Evolutionary conservation across 2,329 filamentous ascomycete species (phyloP), one percentile per base, ranked within the genome.

Genomic region (Tolypocladium ophioglossoides): DNA sequence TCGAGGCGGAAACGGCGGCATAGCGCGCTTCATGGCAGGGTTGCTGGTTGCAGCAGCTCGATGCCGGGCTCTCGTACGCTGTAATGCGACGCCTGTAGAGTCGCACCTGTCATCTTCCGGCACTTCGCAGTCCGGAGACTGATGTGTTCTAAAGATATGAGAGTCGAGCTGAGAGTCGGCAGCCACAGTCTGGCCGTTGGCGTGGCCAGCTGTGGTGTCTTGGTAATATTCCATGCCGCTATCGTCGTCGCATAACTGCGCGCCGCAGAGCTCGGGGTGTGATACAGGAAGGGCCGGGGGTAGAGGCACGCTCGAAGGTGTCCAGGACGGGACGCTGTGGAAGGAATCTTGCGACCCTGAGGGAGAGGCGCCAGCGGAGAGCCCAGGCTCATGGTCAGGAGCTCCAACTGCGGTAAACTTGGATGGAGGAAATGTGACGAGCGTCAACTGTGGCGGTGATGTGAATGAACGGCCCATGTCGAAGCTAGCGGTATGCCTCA

Each of bases 321-420:
- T 71, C 77, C 77, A 79, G 10, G 78, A 78, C 56, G 78, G 71
- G 6, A 74, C 70, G 54, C 74, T 79, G 61, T 79, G 77, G 57
- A 83, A 81, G 1, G 80, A 82, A 52, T 80, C 78, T 18, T 74
- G 66, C 16, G 53, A 35, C 30, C 44, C 40, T 6, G 52, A 49
- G n/a, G 54, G 74, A 73, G 10, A 72, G 69, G 37, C 20, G 30
- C 14, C 52, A 7, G 35, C 12, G 9, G 18, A 27, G 16, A 27
- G 22, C 20, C 4, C 9, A 14, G 22, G 32, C 27, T 27, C 16
- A 38, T 18, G 14, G 22, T 16, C 32, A 16, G 10, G n/a, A 18
- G 48, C 14, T 5, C 14, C 14, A 4, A 5, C 34, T 35, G 34
- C 8, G 14, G 3, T 16, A 20, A 44, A 16, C 3, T 41, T 24